Percentiles rank a stretch among this genome's conserved stretches.
These are phyloP conservation scores for Diaporthe sp. DNA, from an alignment of 2,329 filamentous ascomycete genomes.

Conservation along the genomic window DNA sequence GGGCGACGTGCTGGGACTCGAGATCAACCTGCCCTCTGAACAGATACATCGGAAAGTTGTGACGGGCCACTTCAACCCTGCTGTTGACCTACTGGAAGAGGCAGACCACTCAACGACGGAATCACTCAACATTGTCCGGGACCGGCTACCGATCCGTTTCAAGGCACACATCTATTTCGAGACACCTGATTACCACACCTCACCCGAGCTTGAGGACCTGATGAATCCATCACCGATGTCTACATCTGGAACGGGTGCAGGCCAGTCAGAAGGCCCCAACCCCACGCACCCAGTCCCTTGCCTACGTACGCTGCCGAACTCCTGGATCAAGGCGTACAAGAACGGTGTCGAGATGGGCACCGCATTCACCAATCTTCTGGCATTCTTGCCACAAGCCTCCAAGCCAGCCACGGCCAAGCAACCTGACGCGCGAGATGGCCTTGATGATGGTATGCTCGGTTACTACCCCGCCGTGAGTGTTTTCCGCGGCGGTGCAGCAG, in stretches of 20 bases:
- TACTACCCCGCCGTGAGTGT: constrained; percentile 96
- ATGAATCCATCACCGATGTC: constrained; percentile 76
- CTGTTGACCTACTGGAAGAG: constrained; percentile 78
- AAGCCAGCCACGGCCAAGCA: constrained; percentile 72
- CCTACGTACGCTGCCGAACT: constrained; percentile 89
- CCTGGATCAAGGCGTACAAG: constrained; percentile 90
- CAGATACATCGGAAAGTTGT: constrained; percentile 90
- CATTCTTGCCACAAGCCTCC: constrained; percentile 92
- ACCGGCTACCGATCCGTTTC: constrained; percentile 94
- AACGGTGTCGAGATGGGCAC: constrained; percentile 91
- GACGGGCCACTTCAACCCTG: constrained; percentile 87
- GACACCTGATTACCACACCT: constrained; percentile 88
- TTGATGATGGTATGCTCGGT: constrained; percentile 94
- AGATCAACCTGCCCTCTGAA: constrained; percentile 91
- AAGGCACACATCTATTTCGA: constrained; percentile 96
- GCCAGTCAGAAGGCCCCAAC: constrained; percentile 72
- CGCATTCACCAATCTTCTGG: constrained; percentile 87
- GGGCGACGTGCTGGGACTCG: constrained; percentile 93
- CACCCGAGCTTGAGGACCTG: constrained; percentile 88
- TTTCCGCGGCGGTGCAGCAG: constrained; percentile 90
- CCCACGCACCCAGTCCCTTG: constrained; percentile 80
- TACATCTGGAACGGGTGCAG: constrained; percentile 54
- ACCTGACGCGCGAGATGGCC: constrained; percentile 83
- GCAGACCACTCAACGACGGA: constrained; percentile 67
- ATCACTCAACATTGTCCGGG: constrained; percentile 87